Conservation (phyloP, 2,329 filamentous ascomycete species). For the Botrytis aclada region DNA sequence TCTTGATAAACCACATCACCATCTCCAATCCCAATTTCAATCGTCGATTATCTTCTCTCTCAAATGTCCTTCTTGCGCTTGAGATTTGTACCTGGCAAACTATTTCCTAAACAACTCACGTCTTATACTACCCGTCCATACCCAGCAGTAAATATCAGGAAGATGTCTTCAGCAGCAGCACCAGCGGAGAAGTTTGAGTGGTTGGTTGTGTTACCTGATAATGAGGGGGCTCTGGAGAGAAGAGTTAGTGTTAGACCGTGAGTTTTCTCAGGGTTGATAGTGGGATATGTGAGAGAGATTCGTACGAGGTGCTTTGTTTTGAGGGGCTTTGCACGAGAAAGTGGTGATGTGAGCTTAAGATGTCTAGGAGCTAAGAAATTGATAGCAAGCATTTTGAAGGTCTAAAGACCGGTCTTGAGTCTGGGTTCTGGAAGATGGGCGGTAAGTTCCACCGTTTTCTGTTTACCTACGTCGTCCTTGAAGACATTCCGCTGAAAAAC, state of each 20-base stretch:
- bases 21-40: not conserved
- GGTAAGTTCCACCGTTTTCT: constrained; percentile 27
- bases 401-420: constrained; percentile 49
- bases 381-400: constrained; percentile 40
- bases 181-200: constrained; percentile 54
- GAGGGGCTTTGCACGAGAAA: not conserved
- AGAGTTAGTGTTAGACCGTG: constrained; percentile 59
- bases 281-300: not conserved
- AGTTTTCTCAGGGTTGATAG: constrained; percentile 33
- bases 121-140: not conserved
- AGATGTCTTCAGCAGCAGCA: constrained; percentile 20
- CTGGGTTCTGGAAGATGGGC: constrained; percentile 61
- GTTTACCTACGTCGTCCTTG: not conserved
- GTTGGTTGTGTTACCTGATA: constrained; percentile 67
- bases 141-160: not conserved
- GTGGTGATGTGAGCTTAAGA: not conserved
- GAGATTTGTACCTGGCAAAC: not conserved
- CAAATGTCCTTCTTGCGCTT: constrained; percentile 13
- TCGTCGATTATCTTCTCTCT: not conserved
- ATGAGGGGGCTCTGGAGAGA: constrained; percentile 57
- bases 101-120: not conserved
- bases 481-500: not conserved
- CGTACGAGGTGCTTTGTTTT: not conserved
- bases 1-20: not conserved
- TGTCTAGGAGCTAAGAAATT: not conserved